A percentile compares a stretch with the other conserved stretches of the same genome.
Conservation (phyloP, 1,284 basidiomycete genomes). For the Apiotrichum akiyoshidainum region DNA sequence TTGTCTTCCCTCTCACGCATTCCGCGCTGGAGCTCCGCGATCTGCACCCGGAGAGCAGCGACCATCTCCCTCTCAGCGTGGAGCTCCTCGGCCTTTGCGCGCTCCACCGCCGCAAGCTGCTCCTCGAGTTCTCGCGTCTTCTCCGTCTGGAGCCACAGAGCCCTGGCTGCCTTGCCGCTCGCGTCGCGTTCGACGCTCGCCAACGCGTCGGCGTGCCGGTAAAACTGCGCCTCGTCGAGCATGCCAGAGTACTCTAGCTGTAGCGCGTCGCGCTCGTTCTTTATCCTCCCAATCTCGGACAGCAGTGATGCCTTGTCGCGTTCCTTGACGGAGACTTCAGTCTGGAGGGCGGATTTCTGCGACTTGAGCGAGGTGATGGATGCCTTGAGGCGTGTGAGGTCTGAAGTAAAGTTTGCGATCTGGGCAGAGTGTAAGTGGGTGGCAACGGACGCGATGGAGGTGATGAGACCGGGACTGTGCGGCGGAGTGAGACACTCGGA, state of each 20-base stretch:
- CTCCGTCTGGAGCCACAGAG: constrained; percentile 29
- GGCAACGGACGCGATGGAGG: background rate
- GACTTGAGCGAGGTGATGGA: constrained; percentile 20
- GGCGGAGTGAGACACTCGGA: background rate
- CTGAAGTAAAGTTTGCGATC: constrained; percentile 15
- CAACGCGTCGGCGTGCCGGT: background rate
- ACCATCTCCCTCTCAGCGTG: constrained; percentile 14
- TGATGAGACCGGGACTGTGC: too few species aligned
- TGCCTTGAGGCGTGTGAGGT: constrained; percentile 14
- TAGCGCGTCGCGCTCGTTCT: constrained; percentile 18
- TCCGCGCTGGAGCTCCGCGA: constrained; percentile 10
- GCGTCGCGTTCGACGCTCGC: constrained; percentile 18
- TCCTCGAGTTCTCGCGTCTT: constrained; percentile 13
- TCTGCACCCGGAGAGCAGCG: constrained; percentile 24
- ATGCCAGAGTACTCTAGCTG: constrained; percentile 17
- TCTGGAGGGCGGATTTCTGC: constrained; percentile 11
- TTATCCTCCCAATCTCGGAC: constrained; percentile 11
- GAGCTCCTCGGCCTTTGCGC: background rate
- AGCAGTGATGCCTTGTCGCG: constrained; percentile 2
- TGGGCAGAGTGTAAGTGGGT: background rate
- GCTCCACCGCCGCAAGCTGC: constrained; percentile 11
- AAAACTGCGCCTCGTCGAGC: constrained; percentile 16
- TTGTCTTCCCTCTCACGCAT: background rate
- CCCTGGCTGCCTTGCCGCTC: constrained; percentile 25
- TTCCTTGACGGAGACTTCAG: constrained; percentile 8